Evolutionary conservation across 805 yeast species (phyloP).

Genomic region (Candida sanyiensis): DNA sequence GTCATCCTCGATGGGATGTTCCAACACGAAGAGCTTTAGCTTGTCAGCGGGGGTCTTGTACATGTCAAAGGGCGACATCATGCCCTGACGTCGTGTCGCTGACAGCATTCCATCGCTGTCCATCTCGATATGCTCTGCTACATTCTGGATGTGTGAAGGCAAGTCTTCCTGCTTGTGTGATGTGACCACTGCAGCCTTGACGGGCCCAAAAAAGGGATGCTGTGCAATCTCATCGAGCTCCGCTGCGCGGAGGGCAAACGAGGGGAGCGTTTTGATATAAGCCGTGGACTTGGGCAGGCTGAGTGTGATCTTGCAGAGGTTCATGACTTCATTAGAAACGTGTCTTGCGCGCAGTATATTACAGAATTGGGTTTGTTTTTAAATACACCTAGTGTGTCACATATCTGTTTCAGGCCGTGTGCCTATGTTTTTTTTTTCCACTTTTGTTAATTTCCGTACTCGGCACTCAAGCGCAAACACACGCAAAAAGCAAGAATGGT

Average conservation of each 20-base stretch:
- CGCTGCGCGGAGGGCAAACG: conserved; percentile 1
- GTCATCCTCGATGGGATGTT: neutral
- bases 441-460: neutral
- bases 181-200: neutral
- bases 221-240: conserved; percentile 4
- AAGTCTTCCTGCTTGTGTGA: neutral
- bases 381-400: neutral
- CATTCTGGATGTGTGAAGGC: no score
- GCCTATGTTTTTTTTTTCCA: no score
- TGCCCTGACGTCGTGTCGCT: neutral
- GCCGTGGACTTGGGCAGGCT: neutral
- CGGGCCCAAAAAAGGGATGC: conserved; percentile 1
- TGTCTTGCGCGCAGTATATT: neutral
- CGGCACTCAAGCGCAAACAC: neutral
- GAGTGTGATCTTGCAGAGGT: conserved; percentile 4
- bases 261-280: neutral
- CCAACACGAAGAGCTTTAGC: neutral
- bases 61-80: conserved; percentile 18
- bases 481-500: neutral
- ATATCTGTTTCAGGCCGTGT: neutral
- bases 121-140: neutral
- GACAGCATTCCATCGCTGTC: neutral
- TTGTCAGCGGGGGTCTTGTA: conserved; percentile 8
- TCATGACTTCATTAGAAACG: neutral
- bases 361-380: neutral